These are phyloP conservation scores for Cladosporium austrohemisphaericum DNA, from an alignment of 2,329 filamentous ascomycete species.

Conservation along the genomic window DNA sequence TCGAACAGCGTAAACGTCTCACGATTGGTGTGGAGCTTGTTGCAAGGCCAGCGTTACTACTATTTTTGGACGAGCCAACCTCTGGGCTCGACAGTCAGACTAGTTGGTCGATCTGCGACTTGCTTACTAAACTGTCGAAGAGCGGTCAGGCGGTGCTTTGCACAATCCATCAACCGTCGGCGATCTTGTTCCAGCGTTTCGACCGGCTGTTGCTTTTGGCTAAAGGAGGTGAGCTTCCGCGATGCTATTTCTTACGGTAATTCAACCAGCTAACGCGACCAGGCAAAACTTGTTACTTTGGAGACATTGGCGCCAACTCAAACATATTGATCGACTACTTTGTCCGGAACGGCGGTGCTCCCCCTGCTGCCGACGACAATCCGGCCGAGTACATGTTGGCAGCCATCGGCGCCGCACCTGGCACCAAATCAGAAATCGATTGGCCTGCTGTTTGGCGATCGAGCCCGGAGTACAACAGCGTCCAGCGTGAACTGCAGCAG, in stretches of 20 bases:
- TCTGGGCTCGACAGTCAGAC: constrained; percentile 61
- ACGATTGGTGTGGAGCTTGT: constrained; percentile 51
- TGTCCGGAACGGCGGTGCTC: constrained; percentile 58
- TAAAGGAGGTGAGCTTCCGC: constrained; percentile 30
- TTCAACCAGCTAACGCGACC: no score
- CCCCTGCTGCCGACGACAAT: constrained; percentile 56
- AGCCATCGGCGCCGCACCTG: constrained; percentile 22
- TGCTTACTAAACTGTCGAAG: constrained; percentile 59
- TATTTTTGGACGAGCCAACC: constrained; percentile 60
- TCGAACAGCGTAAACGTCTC: constrained; percentile 59
- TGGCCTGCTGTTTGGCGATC: constrained; percentile 36
- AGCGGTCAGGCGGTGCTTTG: constrained; percentile 45
- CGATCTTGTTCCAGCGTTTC: constrained; percentile 45
- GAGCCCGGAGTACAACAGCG: constrained; percentile 18
- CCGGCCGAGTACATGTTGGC: constrained; percentile 71
- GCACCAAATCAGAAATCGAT: constrained; percentile 30
- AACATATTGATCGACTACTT: constrained; percentile 51
- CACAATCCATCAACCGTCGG: constrained; percentile 46
- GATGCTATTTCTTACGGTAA: no score
- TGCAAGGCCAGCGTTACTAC: constrained; percentile 53
- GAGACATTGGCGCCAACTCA: constrained; percentile 44
- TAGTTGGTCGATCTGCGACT: constrained; percentile 60
- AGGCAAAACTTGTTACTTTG: constrained; percentile 47
- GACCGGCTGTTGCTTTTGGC: constrained; percentile 43
- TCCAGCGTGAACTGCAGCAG: constrained; percentile 35